Evolutionary conservation across 345 rosid genomes (phyloP).

Genomic region (Bretschneidera sinensis): DNA sequence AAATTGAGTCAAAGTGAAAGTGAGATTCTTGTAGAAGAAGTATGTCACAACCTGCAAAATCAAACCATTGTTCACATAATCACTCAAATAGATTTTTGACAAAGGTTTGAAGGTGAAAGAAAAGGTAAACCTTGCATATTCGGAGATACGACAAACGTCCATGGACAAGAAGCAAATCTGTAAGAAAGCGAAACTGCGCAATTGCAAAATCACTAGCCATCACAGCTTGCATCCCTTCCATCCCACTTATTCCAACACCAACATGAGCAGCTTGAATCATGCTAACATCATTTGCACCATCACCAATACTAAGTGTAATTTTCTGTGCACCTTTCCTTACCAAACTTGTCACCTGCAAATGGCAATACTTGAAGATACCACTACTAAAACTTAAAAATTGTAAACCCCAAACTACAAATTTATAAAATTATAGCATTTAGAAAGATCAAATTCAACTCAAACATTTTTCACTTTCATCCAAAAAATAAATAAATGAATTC

Average conservation of each 20-base stretch:
- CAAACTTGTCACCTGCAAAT: slow-evolving; percentile 82
- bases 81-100: slow-evolving; percentile 18
- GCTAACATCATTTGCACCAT: slow-evolving; percentile 99
- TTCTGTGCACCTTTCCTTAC: slow-evolving; percentile 94
- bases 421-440: too few relatives aligned
- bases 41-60: slow-evolving; percentile 88
- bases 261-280: slow-evolving; percentile 99
- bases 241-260: slow-evolving; percentile 96
- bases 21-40: slow-evolving; percentile 98
- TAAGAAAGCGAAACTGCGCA: slow-evolving; percentile 92
- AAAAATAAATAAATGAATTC: too few relatives aligned
- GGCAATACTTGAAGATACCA: neutral
- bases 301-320: slow-evolving; percentile 98
- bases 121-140: slow-evolving; percentile 83
- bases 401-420: neutral
- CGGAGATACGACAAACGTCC: slow-evolving; percentile 99
- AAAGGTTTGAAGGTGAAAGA: slow-evolving; percentile 1
- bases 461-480: too few relatives aligned
- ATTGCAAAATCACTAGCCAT: slow-evolving; percentile 99
- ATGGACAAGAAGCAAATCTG: slow-evolving; percentile 95
- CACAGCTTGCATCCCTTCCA: slow-evolving; percentile 99
- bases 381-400: too few relatives aligned
- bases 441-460: too few relatives aligned
- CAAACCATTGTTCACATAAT: slow-evolving; percentile 4
- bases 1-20: slow-evolving; percentile 97